Base-by-base conservation (phyloP, 164 flowering plant genomes). In the Amborella trichopoda region DNA sequence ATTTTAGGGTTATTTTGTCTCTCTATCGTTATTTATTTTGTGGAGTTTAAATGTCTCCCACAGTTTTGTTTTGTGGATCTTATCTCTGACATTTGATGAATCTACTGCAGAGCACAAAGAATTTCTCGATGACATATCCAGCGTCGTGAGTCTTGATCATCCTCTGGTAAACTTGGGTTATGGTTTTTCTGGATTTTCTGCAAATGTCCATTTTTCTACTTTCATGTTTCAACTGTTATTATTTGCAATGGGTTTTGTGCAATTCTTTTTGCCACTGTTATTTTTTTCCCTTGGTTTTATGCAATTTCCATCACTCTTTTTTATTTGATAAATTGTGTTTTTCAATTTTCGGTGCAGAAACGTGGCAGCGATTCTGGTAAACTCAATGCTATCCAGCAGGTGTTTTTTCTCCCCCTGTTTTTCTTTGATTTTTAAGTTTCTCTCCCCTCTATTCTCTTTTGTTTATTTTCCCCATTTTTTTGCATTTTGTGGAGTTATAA, bases 321-420 rank as follows among this genome's bases (percentile, higher is more conserved):
- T n/a, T n/a, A n/a, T n/a, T n/a, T n/a, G n/a, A n/a, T n/a, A 28
- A 23, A 13, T 11, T 23, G 12, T 38, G 26, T 25, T 28, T 52
- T 49, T 43, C 55, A 36, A 25, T 46, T 26, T 37, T 55, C 57
- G 49, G 17, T 69, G 77, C 71, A 88, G 97, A 80, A 69, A 61
- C 60, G 51, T 45, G 65, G 65, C 55, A 46, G 65, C 11, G 75
- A 78, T 58, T 53, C 27, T 50, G 44, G 41, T 26, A 65, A 39
- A 53, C 68, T 83, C 19, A 66, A 48, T 37, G 70, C 81, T 17
- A 44, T 73, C 8, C 54, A 66, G 55, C 78, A 72, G 94, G 90
- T 80, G n/a, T n/a, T n/a, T n/a, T n/a, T n/a, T 32, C 14, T 12
- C 25, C 16, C 17, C 8, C 46, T 30, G 27, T 3, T 0, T 21